A percentile compares a stretch with the other conserved stretches of the same genome.
Evolutionary conservation across 2,329 filamentous ascomycete species (phyloP).

Genomic region (Phialophora macrospora): DNA sequence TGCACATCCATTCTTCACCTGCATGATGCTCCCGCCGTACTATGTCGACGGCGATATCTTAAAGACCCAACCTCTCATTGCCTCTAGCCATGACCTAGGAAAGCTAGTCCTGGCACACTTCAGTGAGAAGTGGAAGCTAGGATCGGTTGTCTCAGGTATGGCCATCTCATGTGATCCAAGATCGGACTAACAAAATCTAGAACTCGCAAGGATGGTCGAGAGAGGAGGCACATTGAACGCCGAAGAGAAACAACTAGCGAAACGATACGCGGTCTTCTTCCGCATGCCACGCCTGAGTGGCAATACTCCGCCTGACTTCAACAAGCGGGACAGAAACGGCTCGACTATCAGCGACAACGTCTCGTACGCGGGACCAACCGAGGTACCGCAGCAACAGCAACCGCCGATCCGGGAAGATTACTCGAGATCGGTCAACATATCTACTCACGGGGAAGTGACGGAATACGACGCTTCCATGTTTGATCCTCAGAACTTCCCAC

Average conservation of each 20-base stretch:
- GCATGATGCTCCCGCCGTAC: conserved; percentile 31
- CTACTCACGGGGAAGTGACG: conserved; percentile 7
- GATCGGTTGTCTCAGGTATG: conserved; percentile 30
- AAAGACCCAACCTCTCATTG: conserved; percentile 26
- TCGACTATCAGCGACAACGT: conserved; percentile 21
- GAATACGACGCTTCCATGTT: conserved; percentile 25
- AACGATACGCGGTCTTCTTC: conserved; percentile 32
- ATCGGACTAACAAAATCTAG: conserved; percentile 9
- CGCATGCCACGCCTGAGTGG: conserved; percentile 28
- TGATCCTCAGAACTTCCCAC: conserved; percentile 24
- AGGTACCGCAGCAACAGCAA: conserved; percentile 25
- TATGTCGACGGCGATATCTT: conserved; percentile 27
- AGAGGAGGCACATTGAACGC: conserved; percentile 19
- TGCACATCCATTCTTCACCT: conserved; percentile 32
- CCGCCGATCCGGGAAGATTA: conserved; percentile 10
- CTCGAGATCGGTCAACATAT: conserved; percentile 8
- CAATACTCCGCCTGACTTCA: conserved; percentile 21
- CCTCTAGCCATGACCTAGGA: conserved; percentile 28
- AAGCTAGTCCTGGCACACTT: conserved; percentile 30
- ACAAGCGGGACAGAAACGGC: conserved; percentile 1
- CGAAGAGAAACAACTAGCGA: conserved; percentile 30
- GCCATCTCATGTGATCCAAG: too few species aligned
- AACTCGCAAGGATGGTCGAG: conserved; percentile 31
- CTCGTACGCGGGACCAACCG: neutral
- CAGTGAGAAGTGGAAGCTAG: conserved; percentile 30